phyloP scores from a whole-genome alignment of 2,329 filamentous ascomycete species.

The Venturia oleaginea region DNA sequence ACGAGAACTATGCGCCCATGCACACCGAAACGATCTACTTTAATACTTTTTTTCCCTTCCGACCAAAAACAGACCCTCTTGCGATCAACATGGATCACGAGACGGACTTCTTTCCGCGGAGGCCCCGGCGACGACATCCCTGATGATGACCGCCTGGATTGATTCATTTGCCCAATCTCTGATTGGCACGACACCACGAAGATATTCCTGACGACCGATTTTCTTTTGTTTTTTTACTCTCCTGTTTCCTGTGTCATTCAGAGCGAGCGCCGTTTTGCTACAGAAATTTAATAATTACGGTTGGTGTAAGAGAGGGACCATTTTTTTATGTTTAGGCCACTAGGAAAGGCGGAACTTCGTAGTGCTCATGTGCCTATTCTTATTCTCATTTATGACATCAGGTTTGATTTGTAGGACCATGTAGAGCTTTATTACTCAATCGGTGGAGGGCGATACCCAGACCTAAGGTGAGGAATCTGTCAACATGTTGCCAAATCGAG shows the following conservation, averaged over 20 bases:
- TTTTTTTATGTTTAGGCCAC: neutral
- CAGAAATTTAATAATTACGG: neutral
- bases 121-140: neutral
- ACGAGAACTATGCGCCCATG: neutral
- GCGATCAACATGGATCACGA: neutral
- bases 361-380: neutral
- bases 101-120: neutral
- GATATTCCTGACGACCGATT: neutral
- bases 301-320: neutral
- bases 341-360: neutral
- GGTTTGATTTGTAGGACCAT: neutral
- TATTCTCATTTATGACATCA: neutral
- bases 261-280: neutral
- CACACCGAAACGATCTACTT: neutral
- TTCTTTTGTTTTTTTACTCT: too few relatives aligned
- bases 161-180: neutral
- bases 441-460: neutral
- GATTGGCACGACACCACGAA: neutral
- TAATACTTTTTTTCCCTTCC: neutral
- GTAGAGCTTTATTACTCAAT: neutral
- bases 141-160: neutral
- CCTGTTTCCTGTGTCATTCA: neutral
- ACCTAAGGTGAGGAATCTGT: neutral
- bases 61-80: neutral
- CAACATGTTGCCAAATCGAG: neutral